These are phyloP conservation scores for Onygenales sp. DNA, from an alignment of 2,329 filamentous ascomycete species.

Conservation along the genomic window DNA sequence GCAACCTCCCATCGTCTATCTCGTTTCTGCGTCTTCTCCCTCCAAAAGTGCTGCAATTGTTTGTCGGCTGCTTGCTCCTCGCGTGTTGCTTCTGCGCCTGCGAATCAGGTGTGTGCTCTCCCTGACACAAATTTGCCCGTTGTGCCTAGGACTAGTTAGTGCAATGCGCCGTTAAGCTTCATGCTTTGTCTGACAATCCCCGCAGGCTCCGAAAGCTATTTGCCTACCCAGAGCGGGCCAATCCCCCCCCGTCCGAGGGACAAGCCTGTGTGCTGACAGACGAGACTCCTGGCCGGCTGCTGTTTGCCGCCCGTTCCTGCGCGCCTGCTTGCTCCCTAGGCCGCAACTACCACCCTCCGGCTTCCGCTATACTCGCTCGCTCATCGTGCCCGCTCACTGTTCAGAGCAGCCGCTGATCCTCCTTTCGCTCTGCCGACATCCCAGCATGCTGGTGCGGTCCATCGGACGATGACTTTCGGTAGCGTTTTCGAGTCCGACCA, in stretches of 20 bases:
- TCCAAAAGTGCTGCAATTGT: too few species aligned
- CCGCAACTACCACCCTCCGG: neutral
- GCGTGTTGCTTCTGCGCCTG: too few species aligned
- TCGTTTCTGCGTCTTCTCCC: neutral
- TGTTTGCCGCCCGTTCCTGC: too few species aligned
- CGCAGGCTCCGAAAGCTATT: neutral
- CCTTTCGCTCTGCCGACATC: neutral
- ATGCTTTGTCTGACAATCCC: neutral
- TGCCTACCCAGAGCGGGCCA: neutral
- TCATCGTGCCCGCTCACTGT: neutral
- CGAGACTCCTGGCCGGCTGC: too few species aligned
- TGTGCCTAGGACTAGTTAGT: too few species aligned
- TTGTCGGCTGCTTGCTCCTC: too few species aligned
- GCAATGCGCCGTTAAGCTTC: neutral
- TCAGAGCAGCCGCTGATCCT: neutral
- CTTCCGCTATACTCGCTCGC: neutral
- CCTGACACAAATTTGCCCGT: neutral
- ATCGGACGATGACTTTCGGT: constrained; percentile 3
- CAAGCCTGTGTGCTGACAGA: too few species aligned
- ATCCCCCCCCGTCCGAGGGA: too few species aligned
- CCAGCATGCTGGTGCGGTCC: neutral
- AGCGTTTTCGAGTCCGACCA: neutral
- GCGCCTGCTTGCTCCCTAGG: too few species aligned
- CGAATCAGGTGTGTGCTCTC: neutral
- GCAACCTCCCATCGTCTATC: neutral